These are phyloP conservation scores for Lophiotrema nucula DNA, from an alignment of 495 filamentous ascomycete species.

Conservation along the genomic window DNA sequence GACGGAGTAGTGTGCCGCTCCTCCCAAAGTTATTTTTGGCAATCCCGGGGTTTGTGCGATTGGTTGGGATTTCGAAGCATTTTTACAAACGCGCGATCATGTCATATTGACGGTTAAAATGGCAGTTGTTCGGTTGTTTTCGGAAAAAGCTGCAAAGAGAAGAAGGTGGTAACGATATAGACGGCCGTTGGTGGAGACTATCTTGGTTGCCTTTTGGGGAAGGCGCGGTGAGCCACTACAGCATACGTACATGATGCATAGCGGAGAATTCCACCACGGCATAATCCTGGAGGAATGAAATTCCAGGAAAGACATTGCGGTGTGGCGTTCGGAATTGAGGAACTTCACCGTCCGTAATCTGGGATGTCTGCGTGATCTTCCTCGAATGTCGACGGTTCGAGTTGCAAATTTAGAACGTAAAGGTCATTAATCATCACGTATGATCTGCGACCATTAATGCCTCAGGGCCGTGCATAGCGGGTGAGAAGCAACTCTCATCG, in stretches of 20 bases:
- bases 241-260: neutral
- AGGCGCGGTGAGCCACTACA: neutral
- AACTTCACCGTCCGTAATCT: neutral
- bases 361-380: no score
- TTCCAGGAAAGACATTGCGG: neutral
- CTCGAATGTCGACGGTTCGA: no score
- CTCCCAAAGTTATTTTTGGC: neutral
- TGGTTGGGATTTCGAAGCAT: neutral
- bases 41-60: neutral
- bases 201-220: neutral
- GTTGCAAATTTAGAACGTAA: neutral
- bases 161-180: no score
- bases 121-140: no score
- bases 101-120: neutral
- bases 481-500: neutral
- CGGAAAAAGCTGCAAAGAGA: no score
- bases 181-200: neutral
- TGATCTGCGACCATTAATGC: constrained; percentile 4
- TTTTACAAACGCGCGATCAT: neutral
- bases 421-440: constrained; percentile 7
- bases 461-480: neutral
- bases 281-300: neutral
- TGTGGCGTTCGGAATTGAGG: neutral
- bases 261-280: neutral
- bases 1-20: no score